Base-by-base conservation (phyloP, 106 monocot genomes). In the Dactylorhiza incarnata region DNA sequence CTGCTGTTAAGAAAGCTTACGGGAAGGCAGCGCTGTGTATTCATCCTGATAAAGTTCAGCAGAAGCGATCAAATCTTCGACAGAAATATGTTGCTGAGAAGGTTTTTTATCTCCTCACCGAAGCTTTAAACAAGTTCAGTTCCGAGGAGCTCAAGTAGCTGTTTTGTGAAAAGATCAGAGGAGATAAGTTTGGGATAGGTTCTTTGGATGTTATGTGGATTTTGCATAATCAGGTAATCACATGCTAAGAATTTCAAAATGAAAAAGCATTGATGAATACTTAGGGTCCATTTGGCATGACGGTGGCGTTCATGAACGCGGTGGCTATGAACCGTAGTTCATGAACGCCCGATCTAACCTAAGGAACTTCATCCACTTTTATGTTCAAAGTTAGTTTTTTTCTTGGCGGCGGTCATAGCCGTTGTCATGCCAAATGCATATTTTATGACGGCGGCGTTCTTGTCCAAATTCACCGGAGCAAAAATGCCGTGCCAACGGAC, bases 21-120 rank as follows among this genome's bases (percentile, higher is more conserved):
- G 26, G 66, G 4, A 66, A 66, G 24, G 66, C 66, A 66, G 29
- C 66, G 2, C 29, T 66, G 66, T 66, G 66, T 66, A 66, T 66
- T 66, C 66, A 66, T 66, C 66, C 66, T 25, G 66, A 66, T 19
- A 66, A 66, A 23, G 66, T 66, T 5, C 66, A 66, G 13, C 66
- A 66, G 24, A 66, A 66, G 66, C 23, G 66, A 8, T 19, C 66
- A 66, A 66, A 19, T 66, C 29, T 66, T 7, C 66, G 29, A 24
- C 66, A 66, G 6, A 66, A 66, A 23, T 66, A 29, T 37, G 29
- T 66, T 66, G 66, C 66, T 25, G 66, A 66, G 19, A 66, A 66
- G 29, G 66, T 66, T 12, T 66, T 66, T 66, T 23, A 66, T 66
- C 66, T 66, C 29, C 66, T 66, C 66, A 66, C 54, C 5, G 54